A percentile compares a stretch with the other conserved stretches of the same genome.
Evolutionary conservation across 1,139 yeast genomes (phyloP).

Genomic region (Pichia sp.): DNA sequence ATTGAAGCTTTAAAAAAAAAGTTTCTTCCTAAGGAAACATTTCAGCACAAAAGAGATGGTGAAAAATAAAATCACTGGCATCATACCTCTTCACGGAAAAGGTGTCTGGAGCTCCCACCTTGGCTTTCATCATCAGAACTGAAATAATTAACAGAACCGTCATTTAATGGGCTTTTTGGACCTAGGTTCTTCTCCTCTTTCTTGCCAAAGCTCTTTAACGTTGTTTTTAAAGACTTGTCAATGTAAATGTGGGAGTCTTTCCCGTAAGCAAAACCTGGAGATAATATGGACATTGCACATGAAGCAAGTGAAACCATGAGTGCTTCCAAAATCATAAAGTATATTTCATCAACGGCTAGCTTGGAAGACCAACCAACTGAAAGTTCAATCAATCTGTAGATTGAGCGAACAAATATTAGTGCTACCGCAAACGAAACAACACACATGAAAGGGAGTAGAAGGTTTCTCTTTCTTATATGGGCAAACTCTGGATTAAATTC

Average conservation of each 20-base stretch:
- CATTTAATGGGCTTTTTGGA: too few species aligned
- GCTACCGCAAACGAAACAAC: slow-evolving; percentile 49
- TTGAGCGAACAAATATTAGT: slow-evolving; percentile 62
- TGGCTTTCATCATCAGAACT: too few species aligned
- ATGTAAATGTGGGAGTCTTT: slow-evolving; percentile 15
- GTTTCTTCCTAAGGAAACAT: too few species aligned
- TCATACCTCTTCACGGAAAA: too few species aligned
- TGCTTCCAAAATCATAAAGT: slow-evolving; percentile 71
- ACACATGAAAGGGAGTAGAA: slow-evolving; percentile 43
- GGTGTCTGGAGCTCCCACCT: too few species aligned
- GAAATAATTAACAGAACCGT: too few species aligned
- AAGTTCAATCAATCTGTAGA: slow-evolving; percentile 76
- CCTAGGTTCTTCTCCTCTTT: too few species aligned
- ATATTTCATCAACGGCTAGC: slow-evolving; percentile 63
- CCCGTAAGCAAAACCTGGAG: slow-evolving; percentile 60
- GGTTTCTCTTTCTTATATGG: slow-evolving; percentile 33
- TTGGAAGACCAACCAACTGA: slow-evolving; percentile 72
- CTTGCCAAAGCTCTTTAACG: too few species aligned
- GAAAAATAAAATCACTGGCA: too few species aligned
- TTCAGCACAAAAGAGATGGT: too few species aligned
- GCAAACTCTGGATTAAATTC: slow-evolving; percentile 35
- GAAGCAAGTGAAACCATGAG: slow-evolving; percentile 51
- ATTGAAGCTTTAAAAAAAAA: too few species aligned
- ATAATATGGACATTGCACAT: slow-evolving; percentile 43
- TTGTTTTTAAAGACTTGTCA: slow-evolving; percentile 16